These are phyloP conservation scores for Mortierella alpina DNA, from an alignment of 192 early-diverging fungal genomes.

Conservation along the genomic window DNA sequence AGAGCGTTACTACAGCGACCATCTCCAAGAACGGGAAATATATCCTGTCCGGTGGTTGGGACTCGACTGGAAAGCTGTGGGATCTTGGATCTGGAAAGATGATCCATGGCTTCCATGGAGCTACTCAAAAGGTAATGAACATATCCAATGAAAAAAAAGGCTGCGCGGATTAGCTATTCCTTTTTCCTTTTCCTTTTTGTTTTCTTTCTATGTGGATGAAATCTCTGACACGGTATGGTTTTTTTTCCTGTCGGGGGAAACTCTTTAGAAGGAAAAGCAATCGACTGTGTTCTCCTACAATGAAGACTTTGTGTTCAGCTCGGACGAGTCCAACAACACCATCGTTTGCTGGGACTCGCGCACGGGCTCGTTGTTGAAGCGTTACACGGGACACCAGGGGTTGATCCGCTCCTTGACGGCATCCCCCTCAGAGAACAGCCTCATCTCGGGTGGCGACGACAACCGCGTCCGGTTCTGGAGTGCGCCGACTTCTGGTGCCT, in stretches of 20 bases:
- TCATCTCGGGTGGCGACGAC: constrained; percentile 66
- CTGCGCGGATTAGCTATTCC: too few relatives aligned
- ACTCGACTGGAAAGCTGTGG: constrained; percentile 84
- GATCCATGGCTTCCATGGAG: constrained; percentile 79
- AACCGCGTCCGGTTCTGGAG: constrained; percentile 42
- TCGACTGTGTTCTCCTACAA: constrained; percentile 72
- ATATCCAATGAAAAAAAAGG: too few relatives aligned
- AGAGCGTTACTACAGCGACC: constrained; percentile 73
- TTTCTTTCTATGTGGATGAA: background rate
- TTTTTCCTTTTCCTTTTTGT: too few relatives aligned
- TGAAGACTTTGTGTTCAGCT: constrained; percentile 75
- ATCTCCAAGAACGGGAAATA: constrained; percentile 84
- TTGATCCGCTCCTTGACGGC: constrained; percentile 69
- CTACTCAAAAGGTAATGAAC: constrained; percentile 59
- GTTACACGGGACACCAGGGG: constrained; percentile 62
- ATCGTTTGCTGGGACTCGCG: constrained; percentile 80
- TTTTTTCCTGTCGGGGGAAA: background rate
- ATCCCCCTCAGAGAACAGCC: constrained; percentile 68
- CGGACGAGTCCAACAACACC: constrained; percentile 71
- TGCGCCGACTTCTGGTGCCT: constrained; percentile 7
- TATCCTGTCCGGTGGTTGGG: constrained; percentile 81
- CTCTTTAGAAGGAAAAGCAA: constrained; percentile 44
- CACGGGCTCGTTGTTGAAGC: constrained; percentile 67
- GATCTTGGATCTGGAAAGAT: constrained; percentile 80
- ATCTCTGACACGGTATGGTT: background rate